phyloP scores from a whole-genome alignment of 129 eudicot genomes.

The Tagetes patula region DNA sequence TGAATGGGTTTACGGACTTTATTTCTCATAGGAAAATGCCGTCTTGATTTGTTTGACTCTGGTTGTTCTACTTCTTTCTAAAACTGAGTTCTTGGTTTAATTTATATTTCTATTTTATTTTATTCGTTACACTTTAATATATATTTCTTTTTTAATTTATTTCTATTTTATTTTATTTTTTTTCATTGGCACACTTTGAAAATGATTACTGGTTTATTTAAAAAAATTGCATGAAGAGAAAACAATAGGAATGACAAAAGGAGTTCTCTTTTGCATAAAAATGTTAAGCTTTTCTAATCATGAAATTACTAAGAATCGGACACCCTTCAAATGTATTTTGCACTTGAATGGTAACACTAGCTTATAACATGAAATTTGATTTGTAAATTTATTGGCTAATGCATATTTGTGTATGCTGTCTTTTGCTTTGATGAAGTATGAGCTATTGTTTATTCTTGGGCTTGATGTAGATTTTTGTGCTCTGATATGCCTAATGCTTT shows the following conservation, averaged over 20 bases:
- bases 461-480: no score
- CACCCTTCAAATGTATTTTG: background rate
- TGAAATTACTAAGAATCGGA: background rate
- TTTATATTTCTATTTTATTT: background rate
- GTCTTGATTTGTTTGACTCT: background rate
- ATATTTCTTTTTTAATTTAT: no score
- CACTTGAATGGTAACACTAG: background rate
- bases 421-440: background rate
- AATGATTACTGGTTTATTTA: background rate
- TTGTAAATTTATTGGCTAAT: background rate
- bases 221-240: background rate
- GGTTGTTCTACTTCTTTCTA: background rate
- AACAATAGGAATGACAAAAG: background rate
- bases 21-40: slow-evolving; percentile 1
- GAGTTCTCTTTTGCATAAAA: background rate
- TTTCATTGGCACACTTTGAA: background rate
- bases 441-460: no score
- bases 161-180: no score
- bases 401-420: background rate
- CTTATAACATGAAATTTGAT: background rate
- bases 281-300: background rate
- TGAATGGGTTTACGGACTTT: background rate
- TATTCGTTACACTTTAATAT: no score
- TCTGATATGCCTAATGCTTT: background rate
- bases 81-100: background rate